These are phyloP conservation scores for Prunus campanulata DNA, from an alignment of 306 rosid genomes.

Conservation along the genomic window DNA sequence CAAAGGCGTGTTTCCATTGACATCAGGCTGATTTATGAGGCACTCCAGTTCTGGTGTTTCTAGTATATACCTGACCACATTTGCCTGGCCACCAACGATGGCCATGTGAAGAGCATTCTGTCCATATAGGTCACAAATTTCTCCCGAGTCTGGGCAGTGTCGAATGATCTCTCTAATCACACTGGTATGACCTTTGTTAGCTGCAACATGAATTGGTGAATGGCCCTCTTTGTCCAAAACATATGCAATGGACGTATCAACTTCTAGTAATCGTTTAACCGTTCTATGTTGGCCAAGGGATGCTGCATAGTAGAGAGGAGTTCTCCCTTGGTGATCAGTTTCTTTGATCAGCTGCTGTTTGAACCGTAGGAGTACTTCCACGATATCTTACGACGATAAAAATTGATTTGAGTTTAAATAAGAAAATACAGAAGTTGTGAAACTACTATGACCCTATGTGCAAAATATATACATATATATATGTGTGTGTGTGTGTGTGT, in stretches of 20 bases:
- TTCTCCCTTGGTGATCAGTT: background rate
- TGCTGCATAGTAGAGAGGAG: conserved; percentile 6
- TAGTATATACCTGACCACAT: background rate
- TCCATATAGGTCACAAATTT: background rate
- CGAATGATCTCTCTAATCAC: background rate
- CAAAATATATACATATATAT: too few species aligned
- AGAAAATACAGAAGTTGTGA: too few species aligned
- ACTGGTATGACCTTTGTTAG: background rate
- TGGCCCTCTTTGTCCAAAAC: background rate
- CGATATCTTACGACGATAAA: background rate
- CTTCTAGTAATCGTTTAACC: background rate
- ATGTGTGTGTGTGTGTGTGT: too few species aligned
- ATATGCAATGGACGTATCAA: background rate
- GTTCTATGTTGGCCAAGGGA: background rate
- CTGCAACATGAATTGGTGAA: background rate
- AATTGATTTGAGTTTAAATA: background rate
- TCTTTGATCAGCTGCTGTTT: background rate
- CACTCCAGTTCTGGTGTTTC: background rate
- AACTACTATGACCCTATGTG: too few species aligned
- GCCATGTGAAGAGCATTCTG: conserved; percentile 1
- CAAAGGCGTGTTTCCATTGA: conserved; percentile 4
- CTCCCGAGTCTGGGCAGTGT: conserved; percentile 1
- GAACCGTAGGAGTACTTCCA: background rate
- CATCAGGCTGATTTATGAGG: background rate
- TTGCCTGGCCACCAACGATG: background rate